Conservation (phyloP, 1,284 basidiomycete genomes). For the Trichosporon coremiiforme region DNA sequence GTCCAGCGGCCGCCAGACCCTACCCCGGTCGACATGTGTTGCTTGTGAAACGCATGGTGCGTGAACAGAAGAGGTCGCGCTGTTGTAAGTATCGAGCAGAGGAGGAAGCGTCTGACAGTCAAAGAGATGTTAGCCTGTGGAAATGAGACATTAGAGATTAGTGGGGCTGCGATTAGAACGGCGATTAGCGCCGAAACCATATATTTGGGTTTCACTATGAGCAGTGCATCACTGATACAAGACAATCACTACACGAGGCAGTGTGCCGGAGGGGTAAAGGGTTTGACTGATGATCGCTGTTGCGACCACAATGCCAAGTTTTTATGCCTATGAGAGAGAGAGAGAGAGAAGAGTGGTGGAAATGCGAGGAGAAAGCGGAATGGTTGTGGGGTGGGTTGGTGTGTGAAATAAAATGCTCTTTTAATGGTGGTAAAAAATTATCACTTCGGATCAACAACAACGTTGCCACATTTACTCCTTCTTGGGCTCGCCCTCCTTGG, state of each 20-base stretch:
- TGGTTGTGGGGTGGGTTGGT: not conserved
- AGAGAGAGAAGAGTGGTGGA: constrained; percentile 14
- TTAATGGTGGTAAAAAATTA: constrained; percentile 14
- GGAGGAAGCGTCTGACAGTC: too few species aligned
- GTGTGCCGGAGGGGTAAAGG: not conserved
- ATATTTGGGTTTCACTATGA: not conserved
- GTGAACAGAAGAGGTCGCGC: too few species aligned
- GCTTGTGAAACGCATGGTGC: too few species aligned
- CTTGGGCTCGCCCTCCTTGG: constrained; percentile 56
- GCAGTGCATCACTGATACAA: constrained; percentile 10
- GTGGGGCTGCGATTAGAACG: too few species aligned
- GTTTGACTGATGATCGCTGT: not conserved
- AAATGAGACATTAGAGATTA: too few species aligned
- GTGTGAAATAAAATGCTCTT: constrained; percentile 2
- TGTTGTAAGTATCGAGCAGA: too few species aligned
- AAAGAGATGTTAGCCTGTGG: too few species aligned
- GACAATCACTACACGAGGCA: constrained; percentile 11
- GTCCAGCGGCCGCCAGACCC: too few species aligned
- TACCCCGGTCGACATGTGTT: too few species aligned
- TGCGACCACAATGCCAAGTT: not conserved
- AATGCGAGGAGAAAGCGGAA: not conserved
- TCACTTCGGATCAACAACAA: constrained; percentile 1
- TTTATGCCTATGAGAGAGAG: not conserved
- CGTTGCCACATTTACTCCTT: constrained; percentile 44
- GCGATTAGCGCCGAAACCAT: not conserved